Percentiles rank a stretch among this genome's conserved stretches.
phyloP scores from a whole-genome alignment of 371 early-diverging fungal species.

The Hamiltosporidium tvaerminnensis region DNA sequence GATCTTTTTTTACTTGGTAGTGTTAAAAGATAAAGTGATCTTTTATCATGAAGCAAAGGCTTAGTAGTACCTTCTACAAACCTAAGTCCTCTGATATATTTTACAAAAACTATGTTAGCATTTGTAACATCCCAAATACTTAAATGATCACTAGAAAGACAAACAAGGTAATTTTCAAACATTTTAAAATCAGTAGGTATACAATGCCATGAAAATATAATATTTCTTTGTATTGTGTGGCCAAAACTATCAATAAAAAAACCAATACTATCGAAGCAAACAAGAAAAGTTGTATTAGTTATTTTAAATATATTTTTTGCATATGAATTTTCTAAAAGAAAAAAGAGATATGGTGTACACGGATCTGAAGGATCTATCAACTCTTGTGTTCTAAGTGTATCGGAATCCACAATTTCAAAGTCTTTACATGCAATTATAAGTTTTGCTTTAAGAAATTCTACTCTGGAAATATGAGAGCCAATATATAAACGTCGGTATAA shows the following conservation, averaged over 20 bases:
- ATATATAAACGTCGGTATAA: conserved; percentile 42
- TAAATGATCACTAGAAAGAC: background rate
- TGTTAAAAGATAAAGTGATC: background rate
- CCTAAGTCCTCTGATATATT: background rate
- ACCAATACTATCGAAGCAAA: conserved; percentile 44
- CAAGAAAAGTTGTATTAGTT: conserved; percentile 31
- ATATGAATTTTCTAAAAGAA: conserved; percentile 9
- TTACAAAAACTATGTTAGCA: background rate
- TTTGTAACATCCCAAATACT: background rate
- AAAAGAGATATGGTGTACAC: conserved; percentile 11
- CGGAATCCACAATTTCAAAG: conserved; percentile 52
- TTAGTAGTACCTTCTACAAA: background rate
- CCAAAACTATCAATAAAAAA: conserved; percentile 45
- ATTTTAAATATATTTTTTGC: conserved; percentile 38
- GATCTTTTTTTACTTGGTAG: too few species aligned
- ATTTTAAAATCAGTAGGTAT: background rate
- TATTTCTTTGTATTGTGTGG: conserved; percentile 14
- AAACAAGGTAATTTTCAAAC: background rate
- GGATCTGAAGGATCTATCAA: conserved; percentile 45
- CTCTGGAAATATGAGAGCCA: conserved; percentile 34
- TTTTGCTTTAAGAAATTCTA: conserved; percentile 32
- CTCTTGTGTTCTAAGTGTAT: conserved; percentile 48
- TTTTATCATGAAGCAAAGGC: conserved; percentile 1
- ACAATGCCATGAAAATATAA: conserved; percentile 27
- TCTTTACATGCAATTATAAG: conserved; percentile 49